Base-by-base conservation (phyloP, 73 alveolate species). In the Symbiodinium pilosum region DNA sequence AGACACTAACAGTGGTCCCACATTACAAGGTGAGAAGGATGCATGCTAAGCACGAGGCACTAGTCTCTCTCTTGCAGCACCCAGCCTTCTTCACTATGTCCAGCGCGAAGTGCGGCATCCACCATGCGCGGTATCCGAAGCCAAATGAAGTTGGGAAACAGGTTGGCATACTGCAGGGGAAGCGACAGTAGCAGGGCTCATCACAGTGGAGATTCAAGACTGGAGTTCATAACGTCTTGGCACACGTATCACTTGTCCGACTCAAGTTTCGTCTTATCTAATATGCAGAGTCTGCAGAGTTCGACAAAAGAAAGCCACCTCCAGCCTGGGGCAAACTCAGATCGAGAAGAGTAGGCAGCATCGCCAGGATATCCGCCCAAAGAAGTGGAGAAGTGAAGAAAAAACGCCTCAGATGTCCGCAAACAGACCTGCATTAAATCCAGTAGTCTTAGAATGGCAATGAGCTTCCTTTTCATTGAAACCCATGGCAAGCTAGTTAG, bases 71-170 rank as follows among this genome's bases (percentile, higher is more conserved):
- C n/a, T n/a, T n/a, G n/a, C n/a, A n/a, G n/a, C n/a, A n/a, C n/a
- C n/a, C n/a, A 39, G 81, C 97, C 97, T 91, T 91, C 97, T 6
- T 86, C 97, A 20, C 88, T 86, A 21, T 83, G 75, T 12, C 97
- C 97, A 39, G 77, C 97, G 24, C 88, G 87, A 40, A 91, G 36
- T 21, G 88, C 39, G 75, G 34, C 88, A 41, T 91, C 97, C 88
- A 91, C 43, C 75, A 91, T 32, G 34, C 97, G 97, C 9, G 97
- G 97, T 40, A 91, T 68, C 36, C 97, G 97, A 47, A 91, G 68
- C 97, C 97, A 91, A n/a, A 91, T 71, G 56, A 91, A 81, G 77
- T 91, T 91, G 21, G 97, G 97, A 16, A 91, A 91, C 81, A 91
- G 77, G 97, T 71, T 39, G 77, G 47, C 47, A 36, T 91, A 68